Base-by-base conservation (phyloP, 495 filamentous ascomycete species). In the Tuber indicum region DNA sequence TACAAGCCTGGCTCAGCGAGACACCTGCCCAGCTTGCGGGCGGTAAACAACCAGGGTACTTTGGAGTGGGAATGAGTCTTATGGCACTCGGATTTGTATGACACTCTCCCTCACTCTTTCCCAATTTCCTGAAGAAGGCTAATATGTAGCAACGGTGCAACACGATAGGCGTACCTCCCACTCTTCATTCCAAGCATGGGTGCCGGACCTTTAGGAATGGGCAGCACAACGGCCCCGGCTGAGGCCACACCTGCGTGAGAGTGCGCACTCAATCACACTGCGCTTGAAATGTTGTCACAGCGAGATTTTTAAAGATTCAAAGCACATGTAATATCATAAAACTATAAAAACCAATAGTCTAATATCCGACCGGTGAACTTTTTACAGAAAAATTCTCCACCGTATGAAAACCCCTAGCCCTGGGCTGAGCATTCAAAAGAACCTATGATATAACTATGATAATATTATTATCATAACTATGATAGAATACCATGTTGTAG, bases 1-100 rank as follows among this genome's bases (percentile, higher is more conserved):
- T 84, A n/a, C 82, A 84, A 71, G 75, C 70, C 52, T 84, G 82
- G 82, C 76, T 84, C 66, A 84, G 77, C 44, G 82, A 84, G 71
- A 82, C 79, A 0, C 80, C 82, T 0, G 79, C 75, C 17, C 75
- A 78, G 26, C 23, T 82, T n/a, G 82, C 82, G 19, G 78, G 39
- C 42, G 82, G 82, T 73, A 84, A 84, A 43, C 82, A 84, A 47
- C 82, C 82, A 0, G 82, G 77, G 9, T 82, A 81, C 58, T 84
- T 84, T 32, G 71, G 75, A 36, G 75, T 84, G 14, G 82, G 79
- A 19, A 84, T 84, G 79, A 76, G 79, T 45, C 21, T 82, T 42
- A 82, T 83, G 81, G 75, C 80, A 44, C 73, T 83, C 42, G 49
- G 41, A 41, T 76, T 83, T 73, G 81, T 82, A 45, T 52, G 78